Evolutionary conservation across 1,284 basidiomycete species (phyloP), one percentile per base, ranked within the genome.

Genomic region (Boletus smithii): DNA sequence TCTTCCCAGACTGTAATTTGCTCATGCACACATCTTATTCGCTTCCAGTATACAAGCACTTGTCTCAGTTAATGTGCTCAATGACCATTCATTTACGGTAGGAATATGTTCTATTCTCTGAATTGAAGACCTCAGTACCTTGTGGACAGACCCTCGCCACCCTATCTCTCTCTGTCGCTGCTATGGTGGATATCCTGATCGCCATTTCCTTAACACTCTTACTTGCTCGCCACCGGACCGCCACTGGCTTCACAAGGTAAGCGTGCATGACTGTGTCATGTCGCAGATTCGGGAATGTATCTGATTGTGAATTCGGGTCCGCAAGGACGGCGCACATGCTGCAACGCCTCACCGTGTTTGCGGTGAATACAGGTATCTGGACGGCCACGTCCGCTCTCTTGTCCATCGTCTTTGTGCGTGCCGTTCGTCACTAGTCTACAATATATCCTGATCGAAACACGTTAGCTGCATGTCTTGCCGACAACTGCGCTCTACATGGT

Each of bases 361-460:
- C 46, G 5, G 17, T 57, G 1, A 60, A 60, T 8, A 34, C 48
- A 0, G 52, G 56, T 4, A 33, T 53, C 20, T 57, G 55, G 58
- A 39, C 58, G 0, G 39, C 58, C 9, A 3, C 5, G 1, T 58
- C 55, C 9, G 55, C 55, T 1, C 8, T 57, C 18, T 18, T 57
- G n/a, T 8, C 47, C 1, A 0, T 44, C 38, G 17, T 60, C 20
- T 26, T 60, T 6, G 55, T 57, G 29, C 9, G 58, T 47, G 5
- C 16, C 9, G 8, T 22, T 18, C 1, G 0, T n/a, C 5, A 3
- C 5, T 13, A 2, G 5, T 11, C 17, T 5, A 3, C 5, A 2
- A 18, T 2, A 4, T 1, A 7, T 27, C 5, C 33, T 46, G 18
- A 57, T 27, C 11, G 8, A 11, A 24, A 20, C 4, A 3, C n/a